These are phyloP conservation scores for Scenedesmus sp. DNA, from an alignment of 163 green algal species.

Conservation along the genomic window DNA sequence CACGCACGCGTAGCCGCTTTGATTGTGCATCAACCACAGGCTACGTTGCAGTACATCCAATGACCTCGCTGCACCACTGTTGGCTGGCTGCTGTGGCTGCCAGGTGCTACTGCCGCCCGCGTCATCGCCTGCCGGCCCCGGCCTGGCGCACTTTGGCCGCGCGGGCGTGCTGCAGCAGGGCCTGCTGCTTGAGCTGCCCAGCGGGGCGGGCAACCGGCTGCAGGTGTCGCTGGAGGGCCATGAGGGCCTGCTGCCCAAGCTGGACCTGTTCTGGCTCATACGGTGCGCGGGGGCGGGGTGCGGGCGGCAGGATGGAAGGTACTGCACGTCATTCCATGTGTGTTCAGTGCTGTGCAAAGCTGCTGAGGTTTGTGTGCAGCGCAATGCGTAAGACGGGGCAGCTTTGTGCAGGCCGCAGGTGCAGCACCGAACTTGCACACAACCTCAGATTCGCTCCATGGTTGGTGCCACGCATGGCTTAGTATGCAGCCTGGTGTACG, in stretches of 20 bases:
- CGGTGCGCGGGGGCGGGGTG: not conserved
- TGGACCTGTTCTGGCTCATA: conserved; percentile 81
- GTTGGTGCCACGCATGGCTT: too few species aligned
- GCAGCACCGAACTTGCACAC: too few species aligned
- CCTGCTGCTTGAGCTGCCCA: conserved; percentile 71
- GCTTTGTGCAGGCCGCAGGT: too few species aligned
- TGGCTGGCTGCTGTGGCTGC: not conserved
- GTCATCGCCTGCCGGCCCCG: not conserved
- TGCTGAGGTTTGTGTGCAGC: not conserved
- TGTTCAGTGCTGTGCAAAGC: not conserved
- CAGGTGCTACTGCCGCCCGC: not conserved
- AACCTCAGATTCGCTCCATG: too few species aligned
- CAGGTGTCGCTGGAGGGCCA: conserved; percentile 63
- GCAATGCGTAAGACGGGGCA: not conserved
- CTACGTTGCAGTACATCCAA: too few species aligned
- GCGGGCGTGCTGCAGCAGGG: conserved; percentile 79
- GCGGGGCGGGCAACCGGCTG: not conserved
- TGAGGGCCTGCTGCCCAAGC: conserved; percentile 82
- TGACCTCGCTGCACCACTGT: too few species aligned
- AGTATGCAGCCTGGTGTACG: too few species aligned
- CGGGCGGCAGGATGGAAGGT: not conserved
- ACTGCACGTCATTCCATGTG: not conserved
- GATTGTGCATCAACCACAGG: too few species aligned
- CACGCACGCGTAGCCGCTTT: too few species aligned
- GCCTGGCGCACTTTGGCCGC: not conserved